phyloP scores from a whole-genome alignment of 1,284 basidiomycete genomes.

The Ceratobasidium papillatum region DNA sequence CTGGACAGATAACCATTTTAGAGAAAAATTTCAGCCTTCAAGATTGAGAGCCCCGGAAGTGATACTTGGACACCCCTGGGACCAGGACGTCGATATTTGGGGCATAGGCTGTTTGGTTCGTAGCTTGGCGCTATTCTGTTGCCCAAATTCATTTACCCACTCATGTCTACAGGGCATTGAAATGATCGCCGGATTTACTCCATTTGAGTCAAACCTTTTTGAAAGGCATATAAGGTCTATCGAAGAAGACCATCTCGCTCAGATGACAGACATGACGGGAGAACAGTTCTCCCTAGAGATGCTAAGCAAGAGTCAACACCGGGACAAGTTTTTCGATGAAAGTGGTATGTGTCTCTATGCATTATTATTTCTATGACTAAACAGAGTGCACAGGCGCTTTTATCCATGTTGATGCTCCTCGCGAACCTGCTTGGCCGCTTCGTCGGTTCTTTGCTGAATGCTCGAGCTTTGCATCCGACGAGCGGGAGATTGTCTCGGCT shows the following conservation, averaged over 20 bases:
- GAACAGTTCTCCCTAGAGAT: background rate
- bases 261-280: background rate
- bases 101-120: slow-evolving; percentile 9
- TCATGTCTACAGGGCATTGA: background rate
- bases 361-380: background rate
- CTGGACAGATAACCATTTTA: background rate
- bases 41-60: slow-evolving; percentile 3
- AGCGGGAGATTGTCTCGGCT: slow-evolving; percentile 2
- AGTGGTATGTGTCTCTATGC: background rate
- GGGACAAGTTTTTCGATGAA: background rate
- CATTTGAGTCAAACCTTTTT: background rate
- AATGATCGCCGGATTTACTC: background rate
- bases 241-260: slow-evolving; percentile 1
- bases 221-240: background rate
- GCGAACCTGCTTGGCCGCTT: background rate
- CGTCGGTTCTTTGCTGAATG: background rate
- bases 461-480: background rate
- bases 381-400: background rate
- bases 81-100: background rate
- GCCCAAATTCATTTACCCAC: background rate
- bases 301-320: background rate
- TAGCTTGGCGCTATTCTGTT: background rate
- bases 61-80: background rate
- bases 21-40: background rate
- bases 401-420: background rate